Percentiles rank a stretch among this genome's conserved stretches.
Conservation (phyloP, 148 eudicot species). For the Talinum fruticosum region DNA sequence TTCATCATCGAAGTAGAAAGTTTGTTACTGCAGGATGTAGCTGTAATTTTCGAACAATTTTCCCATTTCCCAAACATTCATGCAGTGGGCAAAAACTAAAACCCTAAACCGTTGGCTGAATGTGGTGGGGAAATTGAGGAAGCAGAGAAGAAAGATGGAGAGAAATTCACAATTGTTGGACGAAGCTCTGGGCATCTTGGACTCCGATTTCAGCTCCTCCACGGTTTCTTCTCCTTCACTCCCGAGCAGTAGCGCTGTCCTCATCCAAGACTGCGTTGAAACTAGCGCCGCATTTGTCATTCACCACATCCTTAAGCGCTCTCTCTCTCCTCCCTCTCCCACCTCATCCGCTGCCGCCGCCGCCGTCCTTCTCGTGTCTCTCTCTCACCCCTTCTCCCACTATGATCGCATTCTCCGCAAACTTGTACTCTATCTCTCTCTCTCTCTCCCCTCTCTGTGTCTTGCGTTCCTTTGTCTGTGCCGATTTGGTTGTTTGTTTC, state of each 20-base stretch:
- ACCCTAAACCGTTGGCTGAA: neutral
- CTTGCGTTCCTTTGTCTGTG: neutral
- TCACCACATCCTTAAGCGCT: conserved; percentile 72
- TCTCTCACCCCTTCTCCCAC: conserved; percentile 87
- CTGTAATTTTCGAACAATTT: too few species aligned
- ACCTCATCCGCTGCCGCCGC: conserved; percentile 14
- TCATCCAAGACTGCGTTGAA: conserved; percentile 78
- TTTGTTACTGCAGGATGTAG: too few species aligned
- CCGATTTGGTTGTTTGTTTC: too few species aligned
- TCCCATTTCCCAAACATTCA: too few species aligned
- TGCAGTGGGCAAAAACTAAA: too few species aligned
- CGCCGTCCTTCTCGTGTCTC: conserved; percentile 58
- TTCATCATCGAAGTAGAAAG: too few species aligned
- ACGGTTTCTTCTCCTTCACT: conserved; percentile 13
- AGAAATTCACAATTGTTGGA: conserved; percentile 41
- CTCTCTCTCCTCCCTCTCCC: conserved; percentile 41
- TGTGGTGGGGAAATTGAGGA: too few species aligned
- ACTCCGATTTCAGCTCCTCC: conserved; percentile 17
- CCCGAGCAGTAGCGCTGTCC: conserved; percentile 27
- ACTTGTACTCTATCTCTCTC: conserved; percentile 42
- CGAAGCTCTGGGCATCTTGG: conserved; percentile 44
- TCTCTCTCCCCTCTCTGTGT: too few species aligned
- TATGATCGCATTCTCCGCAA: conserved; percentile 87
- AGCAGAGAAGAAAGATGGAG: conserved; percentile 33
- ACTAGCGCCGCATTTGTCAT: conserved; percentile 78